Evolutionary conservation across 176 grass and related monocot species (phyloP).

Genomic region (Oryza longistaminata): DNA sequence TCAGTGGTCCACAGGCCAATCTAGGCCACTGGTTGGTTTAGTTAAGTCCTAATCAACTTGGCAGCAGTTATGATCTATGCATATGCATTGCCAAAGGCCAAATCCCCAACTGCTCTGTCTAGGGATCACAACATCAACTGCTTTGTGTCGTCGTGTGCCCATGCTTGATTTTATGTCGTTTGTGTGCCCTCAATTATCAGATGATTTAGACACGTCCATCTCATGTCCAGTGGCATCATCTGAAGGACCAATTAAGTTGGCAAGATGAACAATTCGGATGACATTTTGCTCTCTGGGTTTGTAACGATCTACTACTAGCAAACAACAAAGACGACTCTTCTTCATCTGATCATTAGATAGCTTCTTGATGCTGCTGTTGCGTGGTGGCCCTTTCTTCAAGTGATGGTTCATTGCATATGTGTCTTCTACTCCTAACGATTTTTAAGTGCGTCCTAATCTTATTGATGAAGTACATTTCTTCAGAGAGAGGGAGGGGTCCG

Average conservation of each 20-base stretch:
- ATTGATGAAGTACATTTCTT: slow-evolving; percentile 9
- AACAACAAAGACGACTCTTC: neutral
- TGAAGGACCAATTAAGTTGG: neutral
- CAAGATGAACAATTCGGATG: neutral
- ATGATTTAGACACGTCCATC: neutral
- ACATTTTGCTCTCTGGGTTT: neutral
- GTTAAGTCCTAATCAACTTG: slow-evolving; percentile 16
- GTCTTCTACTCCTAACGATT: neutral
- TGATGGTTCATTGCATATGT: neutral
- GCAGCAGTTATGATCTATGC: neutral
- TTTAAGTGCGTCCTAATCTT: neutral
- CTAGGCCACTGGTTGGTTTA: slow-evolving; percentile 17
- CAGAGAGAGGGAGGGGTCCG: neutral
- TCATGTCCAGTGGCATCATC: neutral
- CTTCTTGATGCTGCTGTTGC: neutral
- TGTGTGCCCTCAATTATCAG: neutral
- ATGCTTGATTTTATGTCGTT: neutral
- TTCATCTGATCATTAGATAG: neutral
- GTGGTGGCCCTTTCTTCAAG: neutral
- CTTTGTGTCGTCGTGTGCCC: neutral
- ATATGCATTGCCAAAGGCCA: neutral
- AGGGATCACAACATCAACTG: neutral
- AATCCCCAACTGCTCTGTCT: neutral
- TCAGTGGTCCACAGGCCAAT: slow-evolving; percentile 31
- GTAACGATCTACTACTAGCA: neutral